A percentile compares a stretch with the other conserved stretches of the same genome.
phyloP scores from a whole-genome alignment of 148 eudicot species.

The Amaranthus hypochondriacus region DNA sequence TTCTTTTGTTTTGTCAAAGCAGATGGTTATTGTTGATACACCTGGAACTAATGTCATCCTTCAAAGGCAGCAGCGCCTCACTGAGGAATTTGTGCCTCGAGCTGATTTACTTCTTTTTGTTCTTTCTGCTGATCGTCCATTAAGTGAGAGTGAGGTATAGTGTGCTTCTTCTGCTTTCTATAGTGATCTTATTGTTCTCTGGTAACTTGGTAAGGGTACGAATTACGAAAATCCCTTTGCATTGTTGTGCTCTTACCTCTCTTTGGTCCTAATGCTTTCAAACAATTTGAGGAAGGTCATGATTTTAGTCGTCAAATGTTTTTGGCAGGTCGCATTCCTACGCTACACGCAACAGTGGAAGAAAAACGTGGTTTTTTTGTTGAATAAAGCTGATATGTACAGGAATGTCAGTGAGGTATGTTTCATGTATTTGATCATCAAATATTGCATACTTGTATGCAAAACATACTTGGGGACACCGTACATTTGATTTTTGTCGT shows the following conservation, averaged over 20 bases:
- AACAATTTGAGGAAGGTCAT: neutral
- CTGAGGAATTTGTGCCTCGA: slow-evolving; percentile 97
- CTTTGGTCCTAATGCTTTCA: neutral
- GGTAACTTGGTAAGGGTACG: neutral
- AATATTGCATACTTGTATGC: slow-evolving; percentile 3
- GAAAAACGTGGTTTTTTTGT: slow-evolving; percentile 78
- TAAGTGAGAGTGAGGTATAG: slow-evolving; percentile 94
- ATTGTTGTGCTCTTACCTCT: neutral
- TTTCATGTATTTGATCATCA: neutral
- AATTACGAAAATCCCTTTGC: neutral
- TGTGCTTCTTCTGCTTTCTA: slow-evolving; percentile 8
- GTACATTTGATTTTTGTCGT: neutral
- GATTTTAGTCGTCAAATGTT: slow-evolving; percentile 19
- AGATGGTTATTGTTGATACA: slow-evolving; percentile 95
- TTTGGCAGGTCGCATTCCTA: slow-evolving; percentile 79
- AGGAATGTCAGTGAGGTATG: slow-evolving; percentile 58
- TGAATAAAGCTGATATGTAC: slow-evolving; percentile 87
- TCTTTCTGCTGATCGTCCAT: slow-evolving; percentile 92
- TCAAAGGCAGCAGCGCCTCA: slow-evolving; percentile 92
- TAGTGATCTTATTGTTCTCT: neutral
- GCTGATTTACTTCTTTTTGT: slow-evolving; percentile 96
- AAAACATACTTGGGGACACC: neutral
- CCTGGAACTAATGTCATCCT: slow-evolving; percentile 99
- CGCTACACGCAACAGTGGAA: slow-evolving; percentile 97
- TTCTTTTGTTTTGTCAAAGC: slow-evolving; percentile 16